These are phyloP conservation scores for Persicaria tinctoria DNA, from an alignment of 148 eudicot genomes.

Conservation along the genomic window DNA sequence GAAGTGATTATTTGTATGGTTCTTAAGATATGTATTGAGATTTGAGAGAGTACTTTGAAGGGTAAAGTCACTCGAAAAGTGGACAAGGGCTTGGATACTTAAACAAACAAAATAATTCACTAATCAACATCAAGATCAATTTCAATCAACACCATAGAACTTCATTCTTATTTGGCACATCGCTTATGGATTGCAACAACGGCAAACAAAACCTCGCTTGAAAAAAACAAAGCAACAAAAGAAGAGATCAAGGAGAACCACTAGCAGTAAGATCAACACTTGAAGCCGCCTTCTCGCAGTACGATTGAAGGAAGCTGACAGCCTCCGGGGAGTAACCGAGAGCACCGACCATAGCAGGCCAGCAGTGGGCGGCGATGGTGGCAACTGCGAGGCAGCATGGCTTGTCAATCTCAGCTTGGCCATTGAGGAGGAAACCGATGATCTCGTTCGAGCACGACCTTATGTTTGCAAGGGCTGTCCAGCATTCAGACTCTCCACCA, in stretches of 20 bases:
- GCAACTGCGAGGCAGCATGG: conserved; percentile 45
- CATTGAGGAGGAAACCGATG: conserved; percentile 49
- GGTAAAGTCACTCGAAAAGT: too few species aligned
- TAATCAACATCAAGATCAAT: neutral
- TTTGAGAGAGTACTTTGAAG: too few species aligned
- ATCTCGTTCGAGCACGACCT: conserved; percentile 48
- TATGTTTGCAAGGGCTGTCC: conserved; percentile 45
- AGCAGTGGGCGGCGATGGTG: conserved; percentile 37
- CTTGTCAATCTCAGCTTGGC: conserved; percentile 41
- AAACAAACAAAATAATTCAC: neutral
- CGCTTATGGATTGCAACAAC: neutral
- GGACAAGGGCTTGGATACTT: too few species aligned
- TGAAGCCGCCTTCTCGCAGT: conserved; percentile 26
- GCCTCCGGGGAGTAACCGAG: conserved; percentile 49
- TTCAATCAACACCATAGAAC: neutral
- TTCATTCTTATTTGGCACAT: neutral
- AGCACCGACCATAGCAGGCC: conserved; percentile 46
- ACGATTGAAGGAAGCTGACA: conserved; percentile 40
- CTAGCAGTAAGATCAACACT: neutral
- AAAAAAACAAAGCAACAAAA: too few species aligned
- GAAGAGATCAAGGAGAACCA: neutral
- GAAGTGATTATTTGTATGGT: too few species aligned
- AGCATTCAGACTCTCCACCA: conserved; percentile 21
- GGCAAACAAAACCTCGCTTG: too few species aligned
- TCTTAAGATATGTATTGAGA: too few species aligned